phyloP scores from a whole-genome alignment of 345 rosid species.

The Brassica napus region DNA sequence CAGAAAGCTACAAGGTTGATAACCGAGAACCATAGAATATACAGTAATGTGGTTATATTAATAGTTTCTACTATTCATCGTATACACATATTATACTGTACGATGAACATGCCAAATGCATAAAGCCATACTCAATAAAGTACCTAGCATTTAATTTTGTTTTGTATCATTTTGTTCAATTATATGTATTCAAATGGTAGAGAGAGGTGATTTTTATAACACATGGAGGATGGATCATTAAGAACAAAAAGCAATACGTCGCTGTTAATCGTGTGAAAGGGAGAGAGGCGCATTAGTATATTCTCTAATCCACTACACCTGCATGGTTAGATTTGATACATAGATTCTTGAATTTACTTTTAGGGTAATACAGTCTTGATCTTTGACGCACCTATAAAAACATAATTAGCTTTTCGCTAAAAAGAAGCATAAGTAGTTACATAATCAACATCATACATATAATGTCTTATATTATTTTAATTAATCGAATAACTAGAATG shows the following conservation, averaged over 20 bases:
- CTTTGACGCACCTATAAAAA: not conserved
- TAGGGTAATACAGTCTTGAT: not conserved
- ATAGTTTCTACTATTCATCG: slow-evolving; percentile 3
- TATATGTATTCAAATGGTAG: not conserved
- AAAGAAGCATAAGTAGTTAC: not conserved
- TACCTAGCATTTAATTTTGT: not conserved
- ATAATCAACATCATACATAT: not conserved
- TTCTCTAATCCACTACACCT: slow-evolving; percentile 21
- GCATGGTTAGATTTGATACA: slow-evolving; percentile 30
- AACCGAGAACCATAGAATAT: slow-evolving; percentile 12
- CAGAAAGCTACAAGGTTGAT: slow-evolving; percentile 16
- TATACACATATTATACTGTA: slow-evolving; percentile 2
- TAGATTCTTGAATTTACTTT: slow-evolving; percentile 8
- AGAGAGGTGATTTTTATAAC: not conserved
- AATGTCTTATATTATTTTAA: not conserved
- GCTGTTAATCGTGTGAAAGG: slow-evolving; percentile 27
- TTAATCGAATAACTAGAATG: not conserved
- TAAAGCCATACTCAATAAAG: not conserved
- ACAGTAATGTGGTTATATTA: not conserved
- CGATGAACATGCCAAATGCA: slow-evolving; percentile 19
- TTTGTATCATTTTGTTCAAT: not conserved
- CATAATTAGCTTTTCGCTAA: not conserved
- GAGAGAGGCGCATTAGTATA: not conserved
- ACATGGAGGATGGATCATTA: not conserved
- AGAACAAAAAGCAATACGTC: slow-evolving; percentile 10